phyloP scores from a whole-genome alignment of 768 basidiomycete genomes.

The Amanita fuliginea region DNA sequence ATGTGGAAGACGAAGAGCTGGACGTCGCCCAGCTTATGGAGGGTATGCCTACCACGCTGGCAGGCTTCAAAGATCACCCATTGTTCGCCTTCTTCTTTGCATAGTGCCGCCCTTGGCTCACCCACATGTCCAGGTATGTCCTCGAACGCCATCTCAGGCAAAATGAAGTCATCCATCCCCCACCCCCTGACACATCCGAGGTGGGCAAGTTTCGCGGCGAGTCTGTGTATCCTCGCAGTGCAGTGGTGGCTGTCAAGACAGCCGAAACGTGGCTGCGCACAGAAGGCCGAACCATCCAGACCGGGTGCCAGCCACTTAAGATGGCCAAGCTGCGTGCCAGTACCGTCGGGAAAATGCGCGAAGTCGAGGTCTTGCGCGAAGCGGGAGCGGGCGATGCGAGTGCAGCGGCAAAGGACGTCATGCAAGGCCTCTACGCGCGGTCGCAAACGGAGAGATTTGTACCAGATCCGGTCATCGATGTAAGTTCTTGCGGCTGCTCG shows the following conservation, averaged over 20 bases:
- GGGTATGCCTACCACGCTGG: slow-evolving; percentile 85
- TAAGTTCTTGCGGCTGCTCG: slow-evolving; percentile 28
- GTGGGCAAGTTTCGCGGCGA: slow-evolving; percentile 91
- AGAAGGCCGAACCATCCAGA: slow-evolving; percentile 60
- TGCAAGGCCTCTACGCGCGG: slow-evolving; percentile 83
- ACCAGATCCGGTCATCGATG: slow-evolving; percentile 77
- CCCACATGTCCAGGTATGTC: slow-evolving; percentile 46
- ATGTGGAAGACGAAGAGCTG: slow-evolving; percentile 86
- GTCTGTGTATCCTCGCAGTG: slow-evolving; percentile 77
- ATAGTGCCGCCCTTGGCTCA: background rate
- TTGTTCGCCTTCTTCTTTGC: slow-evolving; percentile 36
- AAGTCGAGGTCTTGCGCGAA: slow-evolving; percentile 34
- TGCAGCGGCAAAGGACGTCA: slow-evolving; percentile 33
- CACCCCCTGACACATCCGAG: slow-evolving; percentile 47
- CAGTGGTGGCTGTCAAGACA: slow-evolving; percentile 80
- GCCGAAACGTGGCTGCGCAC: slow-evolving; percentile 91
- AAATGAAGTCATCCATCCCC: slow-evolving; percentile 76
- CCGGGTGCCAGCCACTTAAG: slow-evolving; percentile 80
- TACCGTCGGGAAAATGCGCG: slow-evolving; percentile 70
- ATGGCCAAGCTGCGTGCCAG: slow-evolving; percentile 76
- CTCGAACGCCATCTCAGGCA: slow-evolving; percentile 81
- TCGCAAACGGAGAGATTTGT: slow-evolving; percentile 76
- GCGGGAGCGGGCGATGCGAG: slow-evolving; percentile 20
- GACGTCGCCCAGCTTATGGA: slow-evolving; percentile 67
- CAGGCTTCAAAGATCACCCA: slow-evolving; percentile 94